These are phyloP conservation scores for Mucor racemosus DNA, from an alignment of 371 early-diverging fungal genomes.

Conservation along the genomic window DNA sequence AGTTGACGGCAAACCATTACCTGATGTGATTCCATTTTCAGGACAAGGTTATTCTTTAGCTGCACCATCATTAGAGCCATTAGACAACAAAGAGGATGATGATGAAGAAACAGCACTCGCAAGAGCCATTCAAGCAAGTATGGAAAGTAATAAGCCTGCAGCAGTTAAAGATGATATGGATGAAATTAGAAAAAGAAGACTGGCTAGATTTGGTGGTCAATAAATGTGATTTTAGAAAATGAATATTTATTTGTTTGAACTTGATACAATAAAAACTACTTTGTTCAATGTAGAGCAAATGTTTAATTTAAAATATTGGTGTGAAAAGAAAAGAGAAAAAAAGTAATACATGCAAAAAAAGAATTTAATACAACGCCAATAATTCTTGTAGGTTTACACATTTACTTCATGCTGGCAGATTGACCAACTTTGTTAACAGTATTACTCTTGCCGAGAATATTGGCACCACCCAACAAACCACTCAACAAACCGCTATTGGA, in stretches of 20 bases:
- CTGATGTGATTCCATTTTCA: conserved; percentile 25
- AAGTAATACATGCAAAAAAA: not conserved
- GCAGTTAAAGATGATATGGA: conserved; percentile 26
- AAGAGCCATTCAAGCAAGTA: conserved; percentile 43
- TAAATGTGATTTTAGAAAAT: not conserved
- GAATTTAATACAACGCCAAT: not conserved
- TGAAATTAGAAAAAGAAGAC: conserved; percentile 40
- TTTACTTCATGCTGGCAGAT: not conserved
- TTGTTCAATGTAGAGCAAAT: not conserved
- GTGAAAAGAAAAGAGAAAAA: not conserved
- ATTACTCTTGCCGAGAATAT: not conserved
- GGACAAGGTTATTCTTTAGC: conserved; percentile 38
- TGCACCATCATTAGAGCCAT: not conserved
- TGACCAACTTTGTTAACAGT: not conserved
- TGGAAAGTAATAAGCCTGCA: conserved; percentile 22
- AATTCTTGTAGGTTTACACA: not conserved
- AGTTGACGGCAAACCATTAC: not conserved
- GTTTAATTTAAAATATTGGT: not conserved
- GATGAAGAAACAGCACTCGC: conserved; percentile 38
- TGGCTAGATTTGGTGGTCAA: conserved; percentile 38
- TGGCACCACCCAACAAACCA: not conserved
- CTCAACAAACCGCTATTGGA: not conserved
- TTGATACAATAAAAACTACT: conserved; percentile 2
- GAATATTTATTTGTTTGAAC: not conserved
- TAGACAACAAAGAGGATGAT: conserved; percentile 16